Conservation (phyloP, 768 basidiomycete species). For the Boletus bicolor region DNA sequence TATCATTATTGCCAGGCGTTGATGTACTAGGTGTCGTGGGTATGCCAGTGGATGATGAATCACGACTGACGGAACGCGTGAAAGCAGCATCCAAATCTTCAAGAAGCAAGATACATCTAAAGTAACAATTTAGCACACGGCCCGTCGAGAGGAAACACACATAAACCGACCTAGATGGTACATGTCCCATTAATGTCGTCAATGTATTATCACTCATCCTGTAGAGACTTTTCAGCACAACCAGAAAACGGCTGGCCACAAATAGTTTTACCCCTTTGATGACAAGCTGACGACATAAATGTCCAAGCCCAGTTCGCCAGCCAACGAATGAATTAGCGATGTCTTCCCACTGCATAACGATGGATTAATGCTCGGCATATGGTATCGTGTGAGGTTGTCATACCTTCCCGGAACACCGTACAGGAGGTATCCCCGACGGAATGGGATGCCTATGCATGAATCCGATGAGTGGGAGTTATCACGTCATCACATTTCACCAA, state of each 20-base stretch:
- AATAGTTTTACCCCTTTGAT: constrained; percentile 66
- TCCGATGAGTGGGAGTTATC: constrained; percentile 20
- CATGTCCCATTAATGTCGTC: constrained; percentile 83
- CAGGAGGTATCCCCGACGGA: constrained; percentile 80
- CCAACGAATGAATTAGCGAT: constrained; percentile 79
- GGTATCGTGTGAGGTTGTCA: constrained; percentile 4
- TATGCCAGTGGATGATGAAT: constrained; percentile 70
- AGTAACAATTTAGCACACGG: constrained; percentile 7
- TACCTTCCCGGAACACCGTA: constrained; percentile 87
- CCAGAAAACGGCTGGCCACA: constrained; percentile 1
- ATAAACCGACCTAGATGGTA: constrained; percentile 66
- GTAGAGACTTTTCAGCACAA: constrained; percentile 13
- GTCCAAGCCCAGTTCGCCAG: constrained; percentile 82
- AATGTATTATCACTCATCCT: constrained; percentile 92
- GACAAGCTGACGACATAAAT: constrained; percentile 90
- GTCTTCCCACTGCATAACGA: constrained; percentile 66
- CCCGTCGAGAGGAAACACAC: constrained; percentile 5
- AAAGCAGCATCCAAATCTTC: constrained; percentile 94
- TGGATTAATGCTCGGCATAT: constrained; percentile 13
- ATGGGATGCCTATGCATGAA: constrained; percentile 65
- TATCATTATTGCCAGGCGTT: constrained; percentile 43
- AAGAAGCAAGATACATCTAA: constrained; percentile 85
- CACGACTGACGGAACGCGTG: constrained; percentile 83
- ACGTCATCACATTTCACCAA: constrained; percentile 34
- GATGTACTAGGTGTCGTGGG: constrained; percentile 47